phyloP scores from a whole-genome alignment of 179 eudicot genomes.

The Carnegiea gigantea region DNA sequence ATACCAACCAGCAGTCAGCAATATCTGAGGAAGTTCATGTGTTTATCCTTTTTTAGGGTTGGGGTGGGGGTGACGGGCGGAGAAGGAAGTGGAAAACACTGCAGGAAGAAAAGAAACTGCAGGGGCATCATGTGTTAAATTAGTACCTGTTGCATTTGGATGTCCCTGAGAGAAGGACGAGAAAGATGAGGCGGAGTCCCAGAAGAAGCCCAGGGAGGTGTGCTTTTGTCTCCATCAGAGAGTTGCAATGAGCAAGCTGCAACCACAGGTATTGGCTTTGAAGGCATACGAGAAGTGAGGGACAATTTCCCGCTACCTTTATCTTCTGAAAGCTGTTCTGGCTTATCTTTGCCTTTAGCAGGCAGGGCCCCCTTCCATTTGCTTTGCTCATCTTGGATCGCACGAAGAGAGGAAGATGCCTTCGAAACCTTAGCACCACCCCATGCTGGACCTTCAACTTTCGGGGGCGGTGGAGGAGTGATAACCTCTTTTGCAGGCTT shows the following conservation, averaged over 20 bases:
- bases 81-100: not conserved
- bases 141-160: conserved; percentile 91
- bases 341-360: conserved; percentile 41
- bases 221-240: conserved; percentile 64
- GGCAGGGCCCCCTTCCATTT: conserved; percentile 42
- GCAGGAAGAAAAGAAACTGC: not conserved
- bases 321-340: conserved; percentile 46
- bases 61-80: no score
- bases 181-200: conserved; percentile 87
- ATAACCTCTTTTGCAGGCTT: conserved; percentile 40
- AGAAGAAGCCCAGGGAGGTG: conserved; percentile 96
- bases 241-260: conserved; percentile 38
- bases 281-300: conserved; percentile 65
- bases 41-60: no score
- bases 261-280: conserved; percentile 71
- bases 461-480: conserved; percentile 57
- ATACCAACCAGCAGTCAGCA: not conserved
- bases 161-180: conserved; percentile 89
- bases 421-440: conserved; percentile 75
- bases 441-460: conserved; percentile 95
- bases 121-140: not conserved
- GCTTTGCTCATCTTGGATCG: conserved; percentile 79
- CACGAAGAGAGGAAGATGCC: conserved; percentile 68
- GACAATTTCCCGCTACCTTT: conserved; percentile 47
- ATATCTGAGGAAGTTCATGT: not conserved